Evolutionary conservation across 2,329 filamentous ascomycete genomes (phyloP), one percentile per base, ranked within the genome.

Genomic region (Macrophomina pseudophaseolina): DNA sequence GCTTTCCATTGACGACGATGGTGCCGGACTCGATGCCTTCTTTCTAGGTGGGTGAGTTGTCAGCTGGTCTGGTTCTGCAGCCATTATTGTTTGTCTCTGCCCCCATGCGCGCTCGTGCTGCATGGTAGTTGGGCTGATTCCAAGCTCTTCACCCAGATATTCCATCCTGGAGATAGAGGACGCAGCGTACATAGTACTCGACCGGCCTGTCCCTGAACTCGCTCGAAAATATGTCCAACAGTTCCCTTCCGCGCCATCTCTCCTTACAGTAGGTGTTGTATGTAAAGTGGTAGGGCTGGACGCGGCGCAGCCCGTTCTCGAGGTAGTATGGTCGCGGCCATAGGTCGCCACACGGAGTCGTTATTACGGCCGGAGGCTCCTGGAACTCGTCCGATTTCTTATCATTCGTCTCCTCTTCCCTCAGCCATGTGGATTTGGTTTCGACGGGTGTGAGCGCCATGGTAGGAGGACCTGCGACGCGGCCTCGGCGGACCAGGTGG

Each of bases 251-350:
- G 65, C 94, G 87, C 95, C 95, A 99, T 78, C 95, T 86, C 80
- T 97, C 87, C 80, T 98, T 99, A 83, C 92, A 95, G 81, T 88
- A 93, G 0, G 94, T 97, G 76, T 97, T 96, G 83, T 97, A 97
- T 2, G 94, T 97, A 78, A 86, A 97, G 76, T 95, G 88, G 76
- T 99, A 98, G 3, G 94, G 94, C 51, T 85, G 85, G 38, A 97
- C 90, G 70, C 93, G 89, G 60, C 94, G 90, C 69, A 99, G 82
- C 8, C 92, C 93, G 71, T 90, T 90, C 72, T 97, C 90, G 69
- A 97, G 84, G 73, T 90, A 91, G 80, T 97, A 98, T 0, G 93
- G 93, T 66, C 83, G 81, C 54, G 87, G 86, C 84, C 86, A 88
- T 1, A 86, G 86, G 72, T 84, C 83, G 72, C 80, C 83, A 72